Evolutionary conservation across 345 rosid species (phyloP), one percentile per base, ranked within the genome.

Genomic region (Lenwebbia sp.): DNA sequence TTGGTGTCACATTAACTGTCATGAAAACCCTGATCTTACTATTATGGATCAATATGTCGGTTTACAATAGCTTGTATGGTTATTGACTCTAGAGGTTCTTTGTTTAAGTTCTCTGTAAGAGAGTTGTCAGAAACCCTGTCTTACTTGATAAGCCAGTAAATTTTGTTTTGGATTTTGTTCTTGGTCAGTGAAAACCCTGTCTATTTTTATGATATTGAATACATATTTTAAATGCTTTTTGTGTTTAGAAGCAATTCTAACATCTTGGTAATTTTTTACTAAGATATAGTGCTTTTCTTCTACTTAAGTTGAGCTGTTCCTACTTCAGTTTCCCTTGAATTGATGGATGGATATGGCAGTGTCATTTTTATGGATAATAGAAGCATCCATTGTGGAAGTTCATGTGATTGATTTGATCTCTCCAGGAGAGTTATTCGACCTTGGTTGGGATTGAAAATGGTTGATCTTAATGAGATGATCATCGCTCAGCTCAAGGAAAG

Each of bases 391-490:
- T 10, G 26, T 70, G 81, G 47, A 70, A 70, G 81, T 70, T 25
- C 47, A 22, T 60, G 53, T 84, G 51, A 55, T 28, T 19, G 40
- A 54, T 81, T 54, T 33, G 41, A 33, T 56, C 30, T 62, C 84
- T 91, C 91, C 95, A 95, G 99, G 90, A 93, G 99, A 91, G 99
- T 97, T 51, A 84, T 97, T 51, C 94, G 99, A 47, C 98, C 99
- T 53, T 97, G 99, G 98, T 92, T 97, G 90, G 99, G 99, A 89
- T 87, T 95, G 89, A 96, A 93, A 92, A 94, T 97, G 99, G 91
- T 96, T 53, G 99, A 97, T 87, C 96, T 97, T 83, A 96, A 97
- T 83, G 92, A 93, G 54, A 90, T 95, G 96, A 95, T 96, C 60
- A 76, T 92, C 82, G 92, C 94, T 85, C 99, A 95, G 90, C 98